A percentile compares a stretch with the other conserved stretches of the same genome.
These are phyloP conservation scores for Fusarium succisae DNA, from an alignment of 2,329 filamentous ascomycete species.

Conservation along the genomic window DNA sequence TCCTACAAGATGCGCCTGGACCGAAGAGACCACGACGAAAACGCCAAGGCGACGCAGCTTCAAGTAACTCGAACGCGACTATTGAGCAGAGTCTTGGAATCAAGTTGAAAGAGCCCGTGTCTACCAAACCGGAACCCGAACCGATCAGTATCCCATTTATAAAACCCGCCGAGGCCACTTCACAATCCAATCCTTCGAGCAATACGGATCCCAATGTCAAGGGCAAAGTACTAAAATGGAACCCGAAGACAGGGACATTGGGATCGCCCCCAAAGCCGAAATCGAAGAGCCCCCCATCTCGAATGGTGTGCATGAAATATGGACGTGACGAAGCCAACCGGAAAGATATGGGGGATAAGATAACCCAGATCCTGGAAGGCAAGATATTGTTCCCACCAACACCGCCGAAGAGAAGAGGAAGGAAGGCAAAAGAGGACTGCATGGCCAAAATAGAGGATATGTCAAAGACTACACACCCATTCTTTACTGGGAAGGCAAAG, in stretches of 20 bases:
- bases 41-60: conserved; percentile 25
- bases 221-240: conserved; percentile 64
- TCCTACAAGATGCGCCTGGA: conserved; percentile 32
- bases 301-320: conserved; percentile 69
- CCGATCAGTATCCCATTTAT: conserved; percentile 22
- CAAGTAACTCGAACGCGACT: conserved; percentile 15
- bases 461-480: conserved; percentile 53
- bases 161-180: background rate
- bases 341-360: conserved; percentile 63
- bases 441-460: conserved; percentile 30
- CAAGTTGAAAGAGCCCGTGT: background rate
- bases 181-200: conserved; percentile 6
- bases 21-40: conserved; percentile 44
- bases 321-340: conserved; percentile 58
- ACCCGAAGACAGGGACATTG: conserved; percentile 69
- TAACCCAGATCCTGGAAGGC: conserved; percentile 68
- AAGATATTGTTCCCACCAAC: conserved; percentile 40
- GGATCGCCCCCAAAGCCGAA: conserved; percentile 69
- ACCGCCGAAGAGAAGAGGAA: conserved; percentile 41
- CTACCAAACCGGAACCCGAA: conserved; percentile 16
- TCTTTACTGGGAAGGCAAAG: conserved; percentile 53
- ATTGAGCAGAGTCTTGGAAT: conserved; percentile 19
- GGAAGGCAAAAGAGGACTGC: conserved; percentile 37
- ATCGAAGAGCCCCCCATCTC: conserved; percentile 45
- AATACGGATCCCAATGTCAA: conserved; percentile 36